Conservation (phyloP, 164 flowering plant species). For the Aristolochia fimbriata region DNA sequence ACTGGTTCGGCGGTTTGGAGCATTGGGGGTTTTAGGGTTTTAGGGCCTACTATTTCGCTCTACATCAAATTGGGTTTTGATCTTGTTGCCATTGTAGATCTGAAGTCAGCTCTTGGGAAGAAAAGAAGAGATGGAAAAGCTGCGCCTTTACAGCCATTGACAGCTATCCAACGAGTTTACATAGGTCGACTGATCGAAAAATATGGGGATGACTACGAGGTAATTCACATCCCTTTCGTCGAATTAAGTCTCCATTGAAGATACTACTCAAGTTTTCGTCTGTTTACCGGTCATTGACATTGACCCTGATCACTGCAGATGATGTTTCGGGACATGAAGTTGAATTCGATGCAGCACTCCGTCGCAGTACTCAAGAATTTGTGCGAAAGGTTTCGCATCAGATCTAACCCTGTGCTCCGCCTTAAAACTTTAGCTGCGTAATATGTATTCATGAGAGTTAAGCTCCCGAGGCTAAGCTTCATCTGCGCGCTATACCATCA, state of each 20-base stretch:
- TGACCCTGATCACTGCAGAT: constrained; percentile 30
- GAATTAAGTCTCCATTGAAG: neutral
- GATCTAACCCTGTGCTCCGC: constrained; percentile 1
- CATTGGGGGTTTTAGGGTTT: neutral
- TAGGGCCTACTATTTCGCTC: neutral
- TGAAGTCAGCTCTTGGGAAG: constrained; percentile 83
- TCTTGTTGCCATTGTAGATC: constrained; percentile 29
- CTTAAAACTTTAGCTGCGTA: too few relatives aligned
- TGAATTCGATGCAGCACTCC: constrained; percentile 86
- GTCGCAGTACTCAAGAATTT: constrained; percentile 60
- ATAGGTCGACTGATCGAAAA: constrained; percentile 51
- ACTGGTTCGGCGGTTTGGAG: neutral
- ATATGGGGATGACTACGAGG: constrained; percentile 83
- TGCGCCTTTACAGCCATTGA: constrained; percentile 60
- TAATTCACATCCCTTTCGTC: constrained; percentile 3
- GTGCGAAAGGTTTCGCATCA: constrained; percentile 57
- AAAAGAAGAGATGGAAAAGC: constrained; percentile 71
- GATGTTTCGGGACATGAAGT: constrained; percentile 80
- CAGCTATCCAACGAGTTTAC: constrained; percentile 59
- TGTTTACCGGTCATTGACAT: neutral
- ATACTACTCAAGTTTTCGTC: neutral
- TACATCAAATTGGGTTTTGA: neutral
- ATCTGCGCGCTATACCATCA: too few relatives aligned
- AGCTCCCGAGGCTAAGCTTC: too few relatives aligned
- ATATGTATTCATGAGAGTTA: too few relatives aligned